Evolutionary conservation across 2,329 filamentous ascomycete species (phyloP), one percentile per base, ranked within the genome.

Genomic region (Talaromyces sp.): DNA sequence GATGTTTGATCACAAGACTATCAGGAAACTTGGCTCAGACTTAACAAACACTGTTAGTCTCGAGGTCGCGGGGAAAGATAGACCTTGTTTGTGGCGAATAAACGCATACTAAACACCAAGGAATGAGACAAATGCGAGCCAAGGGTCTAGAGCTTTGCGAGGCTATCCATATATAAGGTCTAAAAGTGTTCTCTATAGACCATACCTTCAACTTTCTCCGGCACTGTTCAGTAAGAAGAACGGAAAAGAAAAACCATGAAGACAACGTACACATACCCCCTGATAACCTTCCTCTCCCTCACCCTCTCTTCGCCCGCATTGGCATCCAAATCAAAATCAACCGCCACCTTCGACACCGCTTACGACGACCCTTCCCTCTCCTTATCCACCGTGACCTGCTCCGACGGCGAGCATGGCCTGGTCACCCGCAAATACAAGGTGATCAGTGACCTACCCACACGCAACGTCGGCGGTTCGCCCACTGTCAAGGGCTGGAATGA

Each of bases 401-500:
- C 56, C 57, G 29, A 59, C 41, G 60, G 60, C 53, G 57, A 62
- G 31, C 58, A 62, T 32, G 60, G 60, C 14, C 57, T 62, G 14
- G 26, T 57, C n/a, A 62, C 60, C n/a, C 53, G 53, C 41, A 53
- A 56, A 1, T 62, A 59, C 50, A 59, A 49, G 2, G 55, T 46
- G 19, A 59, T 62, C 19, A 52, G 52, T 8, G 53, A 58, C 35
- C 53, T 62, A 1, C 60, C 60, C 19, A 62, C 60, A 1, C 21
- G 29, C 32, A 24, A 59, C 26, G 60, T 62, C 24, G 57, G n/a
- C 7, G 60, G 60, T 8, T 52, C 56, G 4, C 43, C 41, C n/a
- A 62, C 60, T n/a, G 8, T 62, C 14, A 59, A 59, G 49, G 60
- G 43, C 13, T 62, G 56, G 56, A 62, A 62, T 26, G 58, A 59